These are phyloP conservation scores for Tilletia caries DNA, from an alignment of 1,284 basidiomycete genomes.

Conservation along the genomic window DNA sequence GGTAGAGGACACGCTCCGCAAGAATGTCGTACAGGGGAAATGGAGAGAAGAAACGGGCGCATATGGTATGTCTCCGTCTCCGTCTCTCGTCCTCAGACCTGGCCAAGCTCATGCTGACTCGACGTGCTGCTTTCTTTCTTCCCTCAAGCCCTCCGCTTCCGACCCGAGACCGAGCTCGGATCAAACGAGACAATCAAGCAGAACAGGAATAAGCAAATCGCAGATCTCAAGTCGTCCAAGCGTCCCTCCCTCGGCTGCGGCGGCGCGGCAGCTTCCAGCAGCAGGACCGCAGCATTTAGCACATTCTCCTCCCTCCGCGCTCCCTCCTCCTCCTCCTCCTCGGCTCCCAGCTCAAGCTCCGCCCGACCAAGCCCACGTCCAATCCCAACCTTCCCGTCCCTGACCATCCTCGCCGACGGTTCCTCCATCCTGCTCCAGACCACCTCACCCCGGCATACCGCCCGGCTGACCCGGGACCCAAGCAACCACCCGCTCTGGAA, in stretches of 20 bases:
- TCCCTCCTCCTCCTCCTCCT: slow-evolving; percentile 12
- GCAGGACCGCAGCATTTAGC: slow-evolving; percentile 8
- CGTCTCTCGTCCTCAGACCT: neutral
- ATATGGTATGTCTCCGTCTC: slow-evolving; percentile 15
- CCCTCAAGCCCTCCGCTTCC: slow-evolving; percentile 37
- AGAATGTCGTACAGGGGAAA: slow-evolving; percentile 51
- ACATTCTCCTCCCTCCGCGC: slow-evolving; percentile 22
- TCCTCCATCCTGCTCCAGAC: slow-evolving; percentile 49
- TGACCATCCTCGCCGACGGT: slow-evolving; percentile 49
- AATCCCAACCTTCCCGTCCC: slow-evolving; percentile 40
- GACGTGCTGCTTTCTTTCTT: slow-evolving; percentile 5
- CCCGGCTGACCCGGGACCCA: slow-evolving; percentile 42
- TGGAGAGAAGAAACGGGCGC: slow-evolving; percentile 30
- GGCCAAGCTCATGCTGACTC: no score
- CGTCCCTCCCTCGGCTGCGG: slow-evolving; percentile 24
- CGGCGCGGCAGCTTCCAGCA: neutral
- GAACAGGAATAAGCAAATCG: slow-evolving; percentile 35
- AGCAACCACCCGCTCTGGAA: slow-evolving; percentile 53
- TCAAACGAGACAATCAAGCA: slow-evolving; percentile 49
- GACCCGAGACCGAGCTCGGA: slow-evolving; percentile 49
- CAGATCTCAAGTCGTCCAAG: slow-evolving; percentile 38
- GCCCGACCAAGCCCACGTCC: slow-evolving; percentile 39
- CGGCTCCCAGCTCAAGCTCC: slow-evolving; percentile 3
- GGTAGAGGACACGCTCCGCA: slow-evolving; percentile 38
- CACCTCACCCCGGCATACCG: slow-evolving; percentile 43